These are phyloP conservation scores for Phragmites australis DNA, from an alignment of 176 grass and related monocot genomes.

Conservation along the genomic window DNA sequence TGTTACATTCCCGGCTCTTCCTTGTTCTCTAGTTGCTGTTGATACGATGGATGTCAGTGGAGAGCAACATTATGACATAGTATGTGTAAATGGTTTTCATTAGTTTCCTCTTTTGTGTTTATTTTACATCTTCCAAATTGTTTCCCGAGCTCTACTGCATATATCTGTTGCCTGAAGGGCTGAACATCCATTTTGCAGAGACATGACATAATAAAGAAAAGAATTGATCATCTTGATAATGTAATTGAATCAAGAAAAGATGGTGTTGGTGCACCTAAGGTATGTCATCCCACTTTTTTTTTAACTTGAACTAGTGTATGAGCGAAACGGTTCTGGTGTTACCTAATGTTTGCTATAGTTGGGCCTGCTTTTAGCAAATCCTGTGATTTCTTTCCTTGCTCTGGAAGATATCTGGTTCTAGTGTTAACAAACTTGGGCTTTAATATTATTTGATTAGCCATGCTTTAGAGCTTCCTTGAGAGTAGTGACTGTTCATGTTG, in stretches of 20 bases:
- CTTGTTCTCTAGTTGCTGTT: conserved; percentile 95
- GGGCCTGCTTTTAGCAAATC: conserved; percentile 11
- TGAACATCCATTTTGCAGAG: conserved; percentile 59
- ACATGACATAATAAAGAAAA: conserved; percentile 98
- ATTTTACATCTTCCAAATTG: conserved; percentile 36
- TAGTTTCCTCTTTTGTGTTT: conserved; percentile 32
- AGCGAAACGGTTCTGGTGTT: conserved; percentile 24
- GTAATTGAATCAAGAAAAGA: conserved; percentile 94
- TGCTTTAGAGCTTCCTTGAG: conserved; percentile 2
- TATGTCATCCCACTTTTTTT: conserved; percentile 37
- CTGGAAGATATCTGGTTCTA: neutral
- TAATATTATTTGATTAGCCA: neutral
- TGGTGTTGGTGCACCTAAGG: conserved; percentile 83
- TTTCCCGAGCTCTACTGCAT: conserved; percentile 9
- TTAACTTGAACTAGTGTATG: conserved; percentile 16
- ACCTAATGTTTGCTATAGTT: conserved; percentile 17
- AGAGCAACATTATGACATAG: conserved; percentile 99
- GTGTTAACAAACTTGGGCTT: neutral
- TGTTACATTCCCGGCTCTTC: conserved; percentile 83
- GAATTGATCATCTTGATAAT: conserved; percentile 75
- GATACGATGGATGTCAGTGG: conserved; percentile 99
- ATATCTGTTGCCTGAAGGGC: conserved; percentile 28
- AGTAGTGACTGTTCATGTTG: conserved; percentile 1
- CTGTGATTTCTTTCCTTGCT: neutral
- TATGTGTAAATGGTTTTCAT: conserved; percentile 50